phyloP scores from a whole-genome alignment of 2,329 filamentous ascomycete species.

The Neospermospora avenae region DNA sequence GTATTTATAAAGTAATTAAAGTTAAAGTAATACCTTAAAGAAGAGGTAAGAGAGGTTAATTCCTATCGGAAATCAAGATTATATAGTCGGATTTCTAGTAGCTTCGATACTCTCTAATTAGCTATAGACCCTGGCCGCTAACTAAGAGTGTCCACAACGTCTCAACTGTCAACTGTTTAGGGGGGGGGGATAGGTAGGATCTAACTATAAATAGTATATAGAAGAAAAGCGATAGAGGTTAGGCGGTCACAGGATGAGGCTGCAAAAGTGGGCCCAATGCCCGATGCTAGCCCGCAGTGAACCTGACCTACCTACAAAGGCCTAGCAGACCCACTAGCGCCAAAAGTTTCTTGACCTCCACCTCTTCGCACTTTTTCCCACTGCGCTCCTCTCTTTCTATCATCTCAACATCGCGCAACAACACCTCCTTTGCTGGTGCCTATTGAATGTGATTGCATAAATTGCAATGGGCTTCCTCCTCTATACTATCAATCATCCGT shows the following conservation, averaged over 20 bases:
- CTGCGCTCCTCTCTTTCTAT: not conserved
- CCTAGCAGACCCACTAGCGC: not conserved
- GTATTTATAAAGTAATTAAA: too few species aligned
- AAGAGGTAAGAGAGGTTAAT: too few species aligned
- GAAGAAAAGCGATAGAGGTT: not conserved
- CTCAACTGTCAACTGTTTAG: too few species aligned
- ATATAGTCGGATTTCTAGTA: too few species aligned
- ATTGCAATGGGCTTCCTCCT: not conserved
- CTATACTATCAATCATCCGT: not conserved
- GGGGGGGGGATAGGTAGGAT: too few species aligned
- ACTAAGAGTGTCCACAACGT: too few species aligned
- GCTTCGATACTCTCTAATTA: too few species aligned
- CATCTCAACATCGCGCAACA: not conserved
- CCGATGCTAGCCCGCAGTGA: not conserved
- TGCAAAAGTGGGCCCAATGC: not conserved
- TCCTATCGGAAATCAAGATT: too few species aligned
- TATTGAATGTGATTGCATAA: not conserved
- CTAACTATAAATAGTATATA: too few species aligned
- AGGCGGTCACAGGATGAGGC: not conserved
- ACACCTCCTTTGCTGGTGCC: not conserved
- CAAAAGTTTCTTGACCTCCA: conserved; percentile 1
- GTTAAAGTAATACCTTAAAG: too few species aligned
- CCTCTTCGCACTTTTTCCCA: not conserved
- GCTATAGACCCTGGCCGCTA: too few species aligned
- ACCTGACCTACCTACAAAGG: not conserved